Evolutionary conservation across 306 rosid species (phyloP).

Genomic region (Cicer chorassanicum): DNA sequence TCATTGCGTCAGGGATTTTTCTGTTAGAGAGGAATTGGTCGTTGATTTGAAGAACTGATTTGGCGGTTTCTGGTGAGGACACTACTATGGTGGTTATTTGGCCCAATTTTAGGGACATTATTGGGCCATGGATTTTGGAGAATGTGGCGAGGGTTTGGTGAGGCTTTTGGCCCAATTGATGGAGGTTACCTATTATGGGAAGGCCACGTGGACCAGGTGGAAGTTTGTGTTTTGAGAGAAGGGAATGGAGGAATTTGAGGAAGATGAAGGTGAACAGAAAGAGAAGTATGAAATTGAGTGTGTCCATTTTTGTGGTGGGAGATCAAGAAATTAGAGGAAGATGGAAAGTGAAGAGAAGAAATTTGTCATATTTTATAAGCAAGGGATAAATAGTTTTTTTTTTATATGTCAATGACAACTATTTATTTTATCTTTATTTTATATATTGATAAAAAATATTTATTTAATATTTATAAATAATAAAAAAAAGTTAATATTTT

Average conservation of each 20-base stretch:
- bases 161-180: conserved; percentile 58
- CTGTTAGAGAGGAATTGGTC: conserved; percentile 55
- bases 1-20: conserved; percentile 42
- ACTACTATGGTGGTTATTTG: conserved; percentile 53
- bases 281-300: conserved; percentile 1
- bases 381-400: no score
- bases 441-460: no score
- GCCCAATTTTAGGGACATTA: conserved; percentile 58
- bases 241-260: conserved; percentile 8
- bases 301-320: conserved; percentile 22
- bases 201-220: conserved; percentile 64
- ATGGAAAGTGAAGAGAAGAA: not conserved
- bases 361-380: no score
- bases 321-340: not conserved
- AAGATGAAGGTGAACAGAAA: conserved; percentile 31
- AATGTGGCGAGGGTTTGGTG: conserved; percentile 57
- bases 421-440: no score
- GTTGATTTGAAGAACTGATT: conserved; percentile 53
- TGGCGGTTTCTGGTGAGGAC: conserved; percentile 53
- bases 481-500: no score
- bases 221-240: conserved; percentile 25
- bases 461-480: no score
- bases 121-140: conserved; percentile 56
- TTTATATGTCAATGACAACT: no score
- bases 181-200: conserved; percentile 63